These are phyloP conservation scores for Cichorium intybus DNA, from an alignment of 140 eudicot genomes.

Conservation along the genomic window DNA sequence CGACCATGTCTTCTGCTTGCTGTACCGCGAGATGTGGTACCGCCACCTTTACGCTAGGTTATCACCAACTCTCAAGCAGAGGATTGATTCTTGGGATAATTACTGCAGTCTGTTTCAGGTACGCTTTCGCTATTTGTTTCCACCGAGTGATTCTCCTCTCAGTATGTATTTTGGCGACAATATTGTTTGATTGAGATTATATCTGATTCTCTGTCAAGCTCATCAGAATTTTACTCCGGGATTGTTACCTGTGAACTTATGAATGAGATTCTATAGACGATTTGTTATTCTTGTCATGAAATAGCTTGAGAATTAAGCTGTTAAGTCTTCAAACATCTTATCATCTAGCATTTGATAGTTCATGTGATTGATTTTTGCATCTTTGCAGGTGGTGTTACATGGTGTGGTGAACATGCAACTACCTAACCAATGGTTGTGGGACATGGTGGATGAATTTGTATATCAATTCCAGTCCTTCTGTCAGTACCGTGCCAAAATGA, in stretches of 20 bases:
- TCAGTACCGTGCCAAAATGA: slow-evolving; percentile 96
- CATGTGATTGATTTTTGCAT: neutral
- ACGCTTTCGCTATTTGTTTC: neutral
- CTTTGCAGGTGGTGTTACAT: slow-evolving; percentile 69
- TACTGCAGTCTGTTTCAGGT: slow-evolving; percentile 90
- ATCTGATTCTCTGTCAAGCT: neutral
- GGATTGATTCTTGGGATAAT: slow-evolving; percentile 93
- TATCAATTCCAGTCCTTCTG: slow-evolving; percentile 93
- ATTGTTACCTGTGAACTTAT: neutral
- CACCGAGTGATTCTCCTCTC: neutral
- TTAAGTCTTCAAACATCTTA: neutral
- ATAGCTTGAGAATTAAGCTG: too few relatives aligned
- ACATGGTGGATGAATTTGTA: slow-evolving; percentile 97
- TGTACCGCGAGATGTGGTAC: slow-evolving; percentile 96
- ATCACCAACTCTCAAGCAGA: slow-evolving; percentile 63
- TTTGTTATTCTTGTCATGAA: neutral
- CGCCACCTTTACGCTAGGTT: slow-evolving; percentile 78
- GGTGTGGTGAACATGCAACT: slow-evolving; percentile 95
- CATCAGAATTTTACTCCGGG: neutral
- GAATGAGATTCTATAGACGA: neutral
- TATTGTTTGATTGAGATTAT: neutral
- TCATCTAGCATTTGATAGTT: neutral
- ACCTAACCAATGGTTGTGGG: slow-evolving; percentile 99
- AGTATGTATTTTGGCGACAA: too few relatives aligned
- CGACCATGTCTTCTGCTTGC: slow-evolving; percentile 85